These are phyloP conservation scores for Geoglossum cookeanum DNA, from an alignment of 2,329 filamentous ascomycete genomes.

Conservation along the genomic window DNA sequence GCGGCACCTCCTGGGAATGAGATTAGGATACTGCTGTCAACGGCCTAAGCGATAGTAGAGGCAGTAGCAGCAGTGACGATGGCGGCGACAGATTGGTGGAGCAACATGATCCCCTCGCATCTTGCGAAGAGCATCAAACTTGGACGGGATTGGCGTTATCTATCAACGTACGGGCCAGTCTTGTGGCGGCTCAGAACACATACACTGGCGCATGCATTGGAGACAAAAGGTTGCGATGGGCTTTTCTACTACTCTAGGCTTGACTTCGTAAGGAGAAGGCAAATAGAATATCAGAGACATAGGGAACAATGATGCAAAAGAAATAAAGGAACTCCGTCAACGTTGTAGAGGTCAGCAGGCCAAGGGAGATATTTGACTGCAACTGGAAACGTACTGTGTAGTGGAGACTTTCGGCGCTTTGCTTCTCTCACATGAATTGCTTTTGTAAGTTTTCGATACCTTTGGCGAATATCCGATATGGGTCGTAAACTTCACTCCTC, in stretches of 20 bases:
- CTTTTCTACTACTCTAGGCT: not conserved
- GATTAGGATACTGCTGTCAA: constrained; percentile 14
- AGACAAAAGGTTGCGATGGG: not conserved
- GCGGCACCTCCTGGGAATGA: constrained; percentile 12
- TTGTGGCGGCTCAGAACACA: not conserved
- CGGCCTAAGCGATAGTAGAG: constrained; percentile 31
- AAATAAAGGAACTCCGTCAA: not conserved
- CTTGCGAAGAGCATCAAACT: not conserved
- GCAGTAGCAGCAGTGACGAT: constrained; percentile 44
- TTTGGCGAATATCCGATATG: not conserved
- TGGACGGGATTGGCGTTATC: not conserved
- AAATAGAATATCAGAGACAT: not conserved
- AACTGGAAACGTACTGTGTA: not conserved
- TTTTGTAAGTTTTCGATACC: not conserved
- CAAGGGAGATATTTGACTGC: not conserved
- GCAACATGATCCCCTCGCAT: not conserved
- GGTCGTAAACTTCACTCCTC: constrained; percentile 31
- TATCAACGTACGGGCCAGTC: not conserved
- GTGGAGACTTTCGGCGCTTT: not conserved
- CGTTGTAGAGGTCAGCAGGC: not conserved
- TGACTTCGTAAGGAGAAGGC: not conserved
- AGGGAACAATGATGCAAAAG: not conserved
- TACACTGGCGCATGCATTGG: not conserved
- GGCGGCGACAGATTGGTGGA: constrained; percentile 35
- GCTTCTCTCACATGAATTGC: not conserved